phyloP scores from a whole-genome alignment of 2,329 filamentous ascomycete genomes.

The Chaetomium strumarium region DNA sequence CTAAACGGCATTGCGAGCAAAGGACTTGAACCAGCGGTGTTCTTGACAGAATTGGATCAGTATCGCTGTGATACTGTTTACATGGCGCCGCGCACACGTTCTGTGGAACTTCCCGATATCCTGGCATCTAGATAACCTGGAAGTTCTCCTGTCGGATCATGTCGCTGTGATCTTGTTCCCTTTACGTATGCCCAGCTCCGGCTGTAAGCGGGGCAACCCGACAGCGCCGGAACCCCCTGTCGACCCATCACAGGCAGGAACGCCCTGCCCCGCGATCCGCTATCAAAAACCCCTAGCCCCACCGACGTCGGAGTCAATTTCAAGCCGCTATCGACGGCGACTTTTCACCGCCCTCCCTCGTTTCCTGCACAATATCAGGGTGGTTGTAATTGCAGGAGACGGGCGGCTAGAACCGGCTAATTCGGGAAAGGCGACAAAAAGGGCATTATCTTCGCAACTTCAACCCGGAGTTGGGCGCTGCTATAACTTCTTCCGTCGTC shows the following conservation, averaged over 20 bases:
- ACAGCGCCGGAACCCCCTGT: background rate
- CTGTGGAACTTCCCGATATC: background rate
- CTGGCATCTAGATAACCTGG: no score
- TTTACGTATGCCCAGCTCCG: slow-evolving; percentile 1
- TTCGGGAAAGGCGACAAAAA: background rate
- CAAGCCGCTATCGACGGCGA: slow-evolving; percentile 1
- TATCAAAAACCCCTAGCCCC: slow-evolving; percentile 7
- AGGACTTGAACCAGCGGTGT: background rate
- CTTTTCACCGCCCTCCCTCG: slow-evolving; percentile 14
- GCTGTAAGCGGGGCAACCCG: slow-evolving; percentile 5
- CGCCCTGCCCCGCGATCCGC: slow-evolving; percentile 16
- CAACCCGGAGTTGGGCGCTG: background rate
- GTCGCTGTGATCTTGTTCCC: background rate
- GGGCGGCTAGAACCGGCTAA: background rate
- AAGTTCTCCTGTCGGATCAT: background rate
- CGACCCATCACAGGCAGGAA: background rate
- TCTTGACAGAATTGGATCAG: background rate
- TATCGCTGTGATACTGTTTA: background rate
- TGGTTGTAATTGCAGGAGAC: background rate
- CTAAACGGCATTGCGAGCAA: slow-evolving; percentile 26
- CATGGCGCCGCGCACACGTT: background rate
- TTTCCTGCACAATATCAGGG: background rate
- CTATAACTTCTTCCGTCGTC: background rate
- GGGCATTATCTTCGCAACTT: background rate
- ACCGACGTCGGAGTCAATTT: slow-evolving; percentile 21